These are phyloP conservation scores for Kwoniella europaea DNA, from an alignment of 768 basidiomycete species.

Conservation along the genomic window DNA sequence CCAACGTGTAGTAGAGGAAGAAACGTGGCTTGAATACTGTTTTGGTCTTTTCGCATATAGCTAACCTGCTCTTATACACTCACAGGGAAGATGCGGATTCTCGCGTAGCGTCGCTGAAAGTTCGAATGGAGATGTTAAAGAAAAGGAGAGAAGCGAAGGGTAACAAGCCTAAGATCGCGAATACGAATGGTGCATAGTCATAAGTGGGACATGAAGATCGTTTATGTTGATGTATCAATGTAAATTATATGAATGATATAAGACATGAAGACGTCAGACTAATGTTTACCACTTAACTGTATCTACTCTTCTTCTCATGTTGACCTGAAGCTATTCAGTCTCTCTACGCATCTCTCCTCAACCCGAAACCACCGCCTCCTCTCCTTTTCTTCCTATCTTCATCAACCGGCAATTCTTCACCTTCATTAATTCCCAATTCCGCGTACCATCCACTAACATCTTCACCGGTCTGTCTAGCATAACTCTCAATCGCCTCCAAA, in stretches of 20 bases:
- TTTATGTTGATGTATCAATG: background rate
- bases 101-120: slow-evolving; percentile 43
- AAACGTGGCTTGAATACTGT: background rate
- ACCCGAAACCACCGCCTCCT: slow-evolving; percentile 9
- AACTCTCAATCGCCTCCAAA: slow-evolving; percentile 28
- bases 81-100: slow-evolving; percentile 52
- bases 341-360: slow-evolving; percentile 6
- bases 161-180: background rate
- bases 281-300: too few species aligned
- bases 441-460: slow-evolving; percentile 38
- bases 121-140: slow-evolving; percentile 50
- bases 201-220: background rate
- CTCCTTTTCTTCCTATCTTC: slow-evolving; percentile 18
- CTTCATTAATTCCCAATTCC: slow-evolving; percentile 28
- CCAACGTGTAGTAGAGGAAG: too few species aligned
- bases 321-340: too few species aligned
- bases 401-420: slow-evolving; percentile 16
- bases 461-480: slow-evolving; percentile 38
- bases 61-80: background rate
- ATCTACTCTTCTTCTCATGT: too few species aligned
- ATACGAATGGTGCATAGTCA: slow-evolving; percentile 23
- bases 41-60: background rate
- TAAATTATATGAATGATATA: slow-evolving; percentile 1
- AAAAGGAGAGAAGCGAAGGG: slow-evolving; percentile 40
- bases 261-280: too few species aligned